These are phyloP conservation scores for Boeremia exigua DNA, from an alignment of 2,329 filamentous ascomycete species.

Conservation along the genomic window DNA sequence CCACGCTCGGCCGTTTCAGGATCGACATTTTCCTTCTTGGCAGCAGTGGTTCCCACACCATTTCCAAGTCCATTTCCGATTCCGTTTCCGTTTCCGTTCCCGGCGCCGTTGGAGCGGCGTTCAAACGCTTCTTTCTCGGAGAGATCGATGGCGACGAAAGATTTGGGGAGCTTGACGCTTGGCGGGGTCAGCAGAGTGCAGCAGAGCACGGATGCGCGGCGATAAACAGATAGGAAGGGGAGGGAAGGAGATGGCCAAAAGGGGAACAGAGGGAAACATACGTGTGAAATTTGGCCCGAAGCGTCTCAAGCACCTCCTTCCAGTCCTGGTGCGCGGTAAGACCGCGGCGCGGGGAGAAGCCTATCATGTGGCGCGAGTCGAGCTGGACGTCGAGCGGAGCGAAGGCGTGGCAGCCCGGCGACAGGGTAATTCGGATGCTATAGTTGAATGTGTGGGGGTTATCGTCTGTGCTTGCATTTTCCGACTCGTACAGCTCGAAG, in stretches of 20 bases:
- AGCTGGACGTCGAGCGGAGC: conserved; percentile 96
- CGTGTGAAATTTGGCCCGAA: conserved; percentile 95
- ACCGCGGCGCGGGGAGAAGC: conserved; percentile 86
- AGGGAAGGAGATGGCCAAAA: too few species aligned
- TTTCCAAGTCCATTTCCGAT: neutral
- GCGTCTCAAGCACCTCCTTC: conserved; percentile 95
- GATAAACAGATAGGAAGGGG: too few species aligned
- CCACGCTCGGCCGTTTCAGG: neutral
- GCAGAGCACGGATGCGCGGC: too few species aligned
- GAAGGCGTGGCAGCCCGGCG: conserved; percentile 93
- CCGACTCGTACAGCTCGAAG: conserved; percentile 96
- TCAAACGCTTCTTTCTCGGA: conserved; percentile 57
- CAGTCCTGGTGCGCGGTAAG: conserved; percentile 92
- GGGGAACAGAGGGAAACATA: conserved; percentile 55
- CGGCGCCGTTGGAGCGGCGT: conserved; percentile 23
- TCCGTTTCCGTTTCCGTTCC: conserved; percentile 22
- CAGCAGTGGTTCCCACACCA: neutral
- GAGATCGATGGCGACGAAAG: conserved; percentile 58
- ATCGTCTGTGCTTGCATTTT: conserved; percentile 66
- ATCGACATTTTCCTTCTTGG: neutral
- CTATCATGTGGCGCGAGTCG: conserved; percentile 95
- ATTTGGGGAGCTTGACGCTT: conserved; percentile 58
- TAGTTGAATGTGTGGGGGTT: conserved; percentile 84
- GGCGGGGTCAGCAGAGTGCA: neutral
- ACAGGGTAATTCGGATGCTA: conserved; percentile 94